phyloP scores from a whole-genome alignment of 2,329 filamentous ascomycete genomes.

The Penicillium sp. region DNA sequence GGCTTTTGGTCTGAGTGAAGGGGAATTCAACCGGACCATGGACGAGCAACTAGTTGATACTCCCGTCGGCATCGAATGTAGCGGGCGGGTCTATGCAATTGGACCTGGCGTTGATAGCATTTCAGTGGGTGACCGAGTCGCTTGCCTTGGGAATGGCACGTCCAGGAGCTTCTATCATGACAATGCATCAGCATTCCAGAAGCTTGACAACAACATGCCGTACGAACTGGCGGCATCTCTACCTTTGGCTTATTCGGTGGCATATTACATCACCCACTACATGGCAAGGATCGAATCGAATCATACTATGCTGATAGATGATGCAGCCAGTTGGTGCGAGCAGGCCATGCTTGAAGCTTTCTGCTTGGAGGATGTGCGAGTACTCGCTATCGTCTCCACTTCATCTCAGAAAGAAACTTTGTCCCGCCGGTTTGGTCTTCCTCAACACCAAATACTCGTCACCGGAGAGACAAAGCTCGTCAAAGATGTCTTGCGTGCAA shows the following conservation, averaged over 20 bases:
- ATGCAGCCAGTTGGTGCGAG: slow-evolving; percentile 22
- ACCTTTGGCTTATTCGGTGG: slow-evolving; percentile 22
- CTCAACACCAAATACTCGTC: slow-evolving; percentile 13
- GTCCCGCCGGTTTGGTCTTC: slow-evolving; percentile 10
- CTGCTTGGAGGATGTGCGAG: neutral
- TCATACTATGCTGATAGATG: slow-evolving; percentile 32
- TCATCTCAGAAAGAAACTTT: slow-evolving; percentile 10
- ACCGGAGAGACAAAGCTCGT: slow-evolving; percentile 5
- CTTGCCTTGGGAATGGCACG: slow-evolving; percentile 19
- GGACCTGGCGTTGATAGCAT: slow-evolving; percentile 17
- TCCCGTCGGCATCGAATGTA: slow-evolving; percentile 16
- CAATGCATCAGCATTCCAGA: slow-evolving; percentile 19
- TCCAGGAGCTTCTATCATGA: slow-evolving; percentile 19
- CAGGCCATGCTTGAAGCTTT: slow-evolving; percentile 25
- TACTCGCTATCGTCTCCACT: slow-evolving; percentile 17
- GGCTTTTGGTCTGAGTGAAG: slow-evolving; percentile 30
- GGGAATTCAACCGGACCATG: slow-evolving; percentile 15
- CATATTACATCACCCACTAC: slow-evolving; percentile 20
- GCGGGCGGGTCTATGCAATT: slow-evolving; percentile 22
- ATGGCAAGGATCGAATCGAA: slow-evolving; percentile 15
- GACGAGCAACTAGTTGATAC: neutral
- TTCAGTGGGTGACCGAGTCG: slow-evolving; percentile 24
- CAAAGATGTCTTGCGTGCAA: slow-evolving; percentile 3
- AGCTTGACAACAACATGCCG: slow-evolving; percentile 16
- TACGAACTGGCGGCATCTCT: slow-evolving; percentile 26